phyloP scores from a whole-genome alignment of 495 filamentous ascomycete species.

The Arthonia radiata region DNA sequence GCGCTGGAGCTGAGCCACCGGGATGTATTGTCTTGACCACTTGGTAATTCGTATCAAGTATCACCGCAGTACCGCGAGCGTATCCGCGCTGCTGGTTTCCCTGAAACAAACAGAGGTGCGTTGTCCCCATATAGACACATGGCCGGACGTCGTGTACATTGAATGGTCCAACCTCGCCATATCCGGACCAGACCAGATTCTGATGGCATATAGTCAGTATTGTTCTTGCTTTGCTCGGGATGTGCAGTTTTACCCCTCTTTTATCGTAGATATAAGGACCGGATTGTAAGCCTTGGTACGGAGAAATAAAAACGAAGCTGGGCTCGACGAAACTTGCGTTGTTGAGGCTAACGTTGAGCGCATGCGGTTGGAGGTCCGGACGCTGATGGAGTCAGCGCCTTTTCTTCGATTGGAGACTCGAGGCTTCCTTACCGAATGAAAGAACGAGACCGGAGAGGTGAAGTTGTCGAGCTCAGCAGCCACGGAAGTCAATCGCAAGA shows the following conservation, averaged over 20 bases:
- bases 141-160: slow-evolving; percentile 11
- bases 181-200: slow-evolving; percentile 10
- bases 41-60: slow-evolving; percentile 24
- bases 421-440: too few species aligned
- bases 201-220: slow-evolving; percentile 1
- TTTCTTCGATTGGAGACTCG: too few species aligned
- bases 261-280: slow-evolving; percentile 13
- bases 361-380: too few species aligned
- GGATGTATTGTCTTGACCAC: slow-evolving; percentile 18
- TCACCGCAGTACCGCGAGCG: slow-evolving; percentile 26
- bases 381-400: too few species aligned
- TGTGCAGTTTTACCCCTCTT: slow-evolving; percentile 4
- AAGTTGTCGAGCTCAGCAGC: too few species aligned
- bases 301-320: slow-evolving; percentile 12
- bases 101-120: slow-evolving; percentile 29
- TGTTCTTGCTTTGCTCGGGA: background rate
- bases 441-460: too few species aligned
- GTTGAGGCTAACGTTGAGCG: too few species aligned
- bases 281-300: slow-evolving; percentile 10
- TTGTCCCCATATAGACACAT: slow-evolving; percentile 15
- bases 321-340: slow-evolving; percentile 9
- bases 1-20: slow-evolving; percentile 5
- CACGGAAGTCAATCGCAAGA: too few species aligned
- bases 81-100: slow-evolving; percentile 28
- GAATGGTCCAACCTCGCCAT: slow-evolving; percentile 7